Evolutionary conservation across 768 basidiomycete genomes (phyloP).

Genomic region (Mycena vulgaris): DNA sequence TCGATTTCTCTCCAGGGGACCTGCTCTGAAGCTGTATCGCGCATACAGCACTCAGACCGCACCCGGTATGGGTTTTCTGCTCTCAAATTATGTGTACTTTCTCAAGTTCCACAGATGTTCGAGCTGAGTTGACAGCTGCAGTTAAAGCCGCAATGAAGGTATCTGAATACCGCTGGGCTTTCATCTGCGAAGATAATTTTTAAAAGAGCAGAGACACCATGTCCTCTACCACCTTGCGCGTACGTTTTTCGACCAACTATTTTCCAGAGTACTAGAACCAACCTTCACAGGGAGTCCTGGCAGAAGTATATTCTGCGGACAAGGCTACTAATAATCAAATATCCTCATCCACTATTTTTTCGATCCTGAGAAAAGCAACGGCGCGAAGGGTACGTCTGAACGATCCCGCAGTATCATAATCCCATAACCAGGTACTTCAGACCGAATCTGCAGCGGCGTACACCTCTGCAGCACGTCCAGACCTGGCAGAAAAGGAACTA

Average conservation of each 20-base stretch:
- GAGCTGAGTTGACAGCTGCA: constrained; percentile 64
- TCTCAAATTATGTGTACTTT: neutral
- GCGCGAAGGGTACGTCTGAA: constrained; percentile 67
- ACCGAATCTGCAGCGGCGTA: constrained; percentile 73
- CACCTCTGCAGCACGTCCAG: constrained; percentile 68
- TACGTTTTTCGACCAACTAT: neutral
- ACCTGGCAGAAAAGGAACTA: constrained; percentile 76
- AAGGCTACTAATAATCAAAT: constrained; percentile 63
- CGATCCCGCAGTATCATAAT: neutral
- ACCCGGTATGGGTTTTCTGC: constrained; percentile 6
- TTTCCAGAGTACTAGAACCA: too few species aligned
- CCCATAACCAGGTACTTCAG: constrained; percentile 51
- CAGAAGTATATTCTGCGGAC: constrained; percentile 79
- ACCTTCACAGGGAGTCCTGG: constrained; percentile 70
- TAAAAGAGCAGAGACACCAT: constrained; percentile 69
- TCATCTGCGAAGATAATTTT: constrained; percentile 1
- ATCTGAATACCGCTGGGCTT: too few species aligned
- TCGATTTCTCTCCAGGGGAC: neutral
- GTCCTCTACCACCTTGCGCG: constrained; percentile 69
- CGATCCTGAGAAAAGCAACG: constrained; percentile 72
- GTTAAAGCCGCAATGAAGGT: constrained; percentile 84
- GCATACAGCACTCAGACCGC: constrained; percentile 8
- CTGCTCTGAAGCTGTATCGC: constrained; percentile 9
- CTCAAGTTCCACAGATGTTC: constrained; percentile 60
- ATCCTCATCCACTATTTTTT: constrained; percentile 63